Base-by-base conservation (phyloP, 345 rosid species). In the Murraya koenigii region DNA sequence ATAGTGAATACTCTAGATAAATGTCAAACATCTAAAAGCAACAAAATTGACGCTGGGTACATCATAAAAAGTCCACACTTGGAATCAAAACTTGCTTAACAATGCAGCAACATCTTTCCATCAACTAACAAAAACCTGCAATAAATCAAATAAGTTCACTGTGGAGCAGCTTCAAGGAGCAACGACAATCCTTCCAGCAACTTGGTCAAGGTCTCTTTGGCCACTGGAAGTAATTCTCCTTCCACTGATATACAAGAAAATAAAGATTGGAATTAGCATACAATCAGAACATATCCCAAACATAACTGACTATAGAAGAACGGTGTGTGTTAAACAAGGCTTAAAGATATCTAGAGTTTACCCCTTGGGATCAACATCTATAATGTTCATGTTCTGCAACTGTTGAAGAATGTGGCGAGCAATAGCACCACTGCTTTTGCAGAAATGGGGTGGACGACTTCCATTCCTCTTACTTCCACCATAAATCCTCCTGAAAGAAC, bases 391-490 rank as follows among this genome's bases (percentile, higher is more conserved):
- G 30, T 76, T 82, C 82, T 88, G 84, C 90, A 93, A 84, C 83
- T 93, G 97, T 75, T 91, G 97, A 44, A 93, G 95, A 52, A 93
- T 87, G 86, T 93, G 91, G 35, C 98, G 96, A 52, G 98, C 93
- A 77, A 94, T 41, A 3, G 97, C 84, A 60, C 98, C 98, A 55
- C 97, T 94, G 87, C 92, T 87, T 91, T 89, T 94, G 89, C 98
- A 85, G 82, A 92, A 94, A 69, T 92, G 97, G 2, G 90, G 93
- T 30, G 97, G 97, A 25, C 97, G 90, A 72, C 93, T 90, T 10
- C 97, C 94, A 65, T 92, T 90, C 80, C 97, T 92, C 85, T 92
- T 87, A 89, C 97, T 92, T 1, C 94, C 97, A 36, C 97, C 97
- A 65, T 93, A 93, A 65, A 91, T 93, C 81, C 97, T 90, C 35